Evolutionary conservation across 2,329 filamentous ascomycete genomes (phyloP), one percentile per base, ranked within the genome.

Genomic region (Alternaria tenuissima): DNA sequence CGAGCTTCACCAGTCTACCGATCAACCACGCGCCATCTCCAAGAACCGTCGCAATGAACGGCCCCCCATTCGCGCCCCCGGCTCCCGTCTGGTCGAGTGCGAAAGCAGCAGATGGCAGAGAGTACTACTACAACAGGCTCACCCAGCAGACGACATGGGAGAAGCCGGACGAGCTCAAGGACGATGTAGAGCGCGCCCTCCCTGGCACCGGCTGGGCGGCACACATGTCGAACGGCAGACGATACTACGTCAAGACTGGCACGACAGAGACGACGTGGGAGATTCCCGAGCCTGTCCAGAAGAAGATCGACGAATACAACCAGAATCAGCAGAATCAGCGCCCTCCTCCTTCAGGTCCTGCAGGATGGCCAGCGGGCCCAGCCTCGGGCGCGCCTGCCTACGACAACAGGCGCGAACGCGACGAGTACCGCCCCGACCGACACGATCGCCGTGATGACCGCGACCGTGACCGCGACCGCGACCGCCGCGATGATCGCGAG

Each of bases 191-290:
- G 92, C 91, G 91, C 75, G 92, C 92, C 55, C 85, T 96, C 48
- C 86, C 90, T 52, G 89, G 90, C 70, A 91, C 95, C 69, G 91
- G 92, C 65, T 99, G 94, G 93, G 95, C 94, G 74, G 93, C 97
- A 90, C 26, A 89, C 42, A 39, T 92, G 22, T 89, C 93, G 63
- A 91, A 92, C 65, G 95, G 94, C 47, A 89, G 90, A 71, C 92
- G 94, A 76, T 99, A 99, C 81, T 99, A 93, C 71, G 94, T 94
- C 79, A 95, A 99, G 79, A 91, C 89, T 34, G 91, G 96, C 79
- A 94, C 92, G 44, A 94, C 94, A 80, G 87, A 93, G 81, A 98
- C 93, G 78, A 93, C 91, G 32, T 99, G 95, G 95, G 91, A 94
- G 73, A 94, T 97, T 86, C 95, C 95, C 57, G 91, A 93, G 56